Percentiles rank a stretch among this genome's conserved stretches.
phyloP scores from a whole-genome alignment of 1,284 basidiomycete species.

The Cryptococcus sp. region DNA sequence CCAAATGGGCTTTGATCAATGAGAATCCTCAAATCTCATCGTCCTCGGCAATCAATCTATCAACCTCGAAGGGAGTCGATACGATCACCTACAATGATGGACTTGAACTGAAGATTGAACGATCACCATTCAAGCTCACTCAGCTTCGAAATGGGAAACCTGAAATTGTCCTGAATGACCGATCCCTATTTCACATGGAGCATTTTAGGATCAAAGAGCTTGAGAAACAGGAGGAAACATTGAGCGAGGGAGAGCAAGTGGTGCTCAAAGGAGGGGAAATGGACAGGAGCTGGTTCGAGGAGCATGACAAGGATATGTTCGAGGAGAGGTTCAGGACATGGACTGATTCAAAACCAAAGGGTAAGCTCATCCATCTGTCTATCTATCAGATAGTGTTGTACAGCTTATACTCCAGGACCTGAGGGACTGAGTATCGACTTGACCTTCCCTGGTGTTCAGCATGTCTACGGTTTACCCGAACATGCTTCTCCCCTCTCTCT shows the following conservation, averaged over 20 bases:
- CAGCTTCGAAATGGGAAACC: constrained; percentile 69
- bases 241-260: constrained; percentile 40
- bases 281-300: constrained; percentile 74
- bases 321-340: constrained; percentile 82
- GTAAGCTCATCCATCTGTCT: constrained; percentile 47
- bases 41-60: constrained; percentile 53
- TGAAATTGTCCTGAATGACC: constrained; percentile 84
- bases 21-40: constrained; percentile 56
- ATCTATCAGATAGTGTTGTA: neutral
- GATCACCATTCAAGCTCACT: constrained; percentile 68
- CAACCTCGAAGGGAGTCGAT: constrained; percentile 49
- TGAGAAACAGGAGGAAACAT: constrained; percentile 43
- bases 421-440: constrained; percentile 92
- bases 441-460: constrained; percentile 81
- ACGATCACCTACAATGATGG: constrained; percentile 33
- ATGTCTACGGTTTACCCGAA: constrained; percentile 94
- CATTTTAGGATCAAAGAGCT: constrained; percentile 77
- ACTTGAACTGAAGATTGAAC: constrained; percentile 58
- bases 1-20: constrained; percentile 72
- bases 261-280: constrained; percentile 50
- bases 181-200: constrained; percentile 92
- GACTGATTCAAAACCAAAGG: constrained; percentile 93
- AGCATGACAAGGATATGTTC: constrained; percentile 76
- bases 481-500: constrained; percentile 88
- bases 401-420: constrained; percentile 59